Percentiles rank a stretch among this genome's conserved stretches.
phyloP scores from a whole-genome alignment of 345 rosid genomes.

The Geranium rotundifolium region DNA sequence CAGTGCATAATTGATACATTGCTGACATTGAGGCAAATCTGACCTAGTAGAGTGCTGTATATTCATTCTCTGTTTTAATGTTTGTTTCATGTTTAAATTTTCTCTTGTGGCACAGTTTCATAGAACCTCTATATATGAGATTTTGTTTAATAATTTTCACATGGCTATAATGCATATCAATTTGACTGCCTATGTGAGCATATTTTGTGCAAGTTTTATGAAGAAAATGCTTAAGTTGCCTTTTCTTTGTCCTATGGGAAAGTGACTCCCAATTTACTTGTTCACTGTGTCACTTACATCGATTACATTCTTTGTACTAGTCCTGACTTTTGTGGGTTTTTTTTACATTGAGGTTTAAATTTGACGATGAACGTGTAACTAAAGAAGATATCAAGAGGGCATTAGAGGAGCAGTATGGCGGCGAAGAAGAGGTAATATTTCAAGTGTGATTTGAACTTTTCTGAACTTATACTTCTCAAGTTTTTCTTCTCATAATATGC shows the following conservation, averaged over 20 bases:
- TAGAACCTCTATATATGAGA: not conserved
- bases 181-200: not conserved
- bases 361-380: slow-evolving; percentile 49
- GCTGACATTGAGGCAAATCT: no score
- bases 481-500: not conserved
- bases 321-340: not conserved
- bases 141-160: not conserved
- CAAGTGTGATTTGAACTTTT: not conserved
- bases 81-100: no score
- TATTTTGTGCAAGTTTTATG: not conserved
- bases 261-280: not conserved
- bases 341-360: slow-evolving; percentile 27
- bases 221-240: not conserved
- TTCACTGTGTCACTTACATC: not conserved
- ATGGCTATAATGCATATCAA: not conserved
- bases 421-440: slow-evolving; percentile 37
- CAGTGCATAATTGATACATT: no score
- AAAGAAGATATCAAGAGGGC: slow-evolving; percentile 46
- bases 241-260: not conserved
- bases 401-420: slow-evolving; percentile 47
- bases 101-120: no score
- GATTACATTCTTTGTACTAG: not conserved
- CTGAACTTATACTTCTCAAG: not conserved
- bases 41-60: no score
- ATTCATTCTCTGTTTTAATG: no score